Base-by-base conservation (phyloP, 371 early-diverging fungal genomes). In the Rhizomucor pusillus region DNA sequence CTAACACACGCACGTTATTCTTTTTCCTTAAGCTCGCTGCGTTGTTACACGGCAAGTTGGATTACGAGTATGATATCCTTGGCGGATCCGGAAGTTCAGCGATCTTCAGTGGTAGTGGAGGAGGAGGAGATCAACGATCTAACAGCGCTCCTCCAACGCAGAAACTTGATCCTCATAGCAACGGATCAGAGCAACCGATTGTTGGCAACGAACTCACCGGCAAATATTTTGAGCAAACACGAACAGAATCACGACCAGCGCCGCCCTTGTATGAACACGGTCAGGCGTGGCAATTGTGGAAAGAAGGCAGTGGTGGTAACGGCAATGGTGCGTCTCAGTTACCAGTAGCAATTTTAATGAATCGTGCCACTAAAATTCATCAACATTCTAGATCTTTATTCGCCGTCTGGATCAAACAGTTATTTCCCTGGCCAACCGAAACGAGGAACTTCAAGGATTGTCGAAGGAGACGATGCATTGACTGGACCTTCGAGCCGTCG, bases 11-110 rank as follows among this genome's bases (percentile, higher is more conserved):
- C n/a, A 14, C 44, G 29, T 16, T 48, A 24, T 50, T 3, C 37
- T 41, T 47, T 50, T 36, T 34, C 46, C 5, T 19, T 33, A 33
- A 56, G 75, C 54, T 74, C 37, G 75, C 75, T 50, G 75, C 75
- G n/a, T 64, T 74, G 37, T 62, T 74, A 25, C 71, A 71, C 47
- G 75, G 69, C 13, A 69, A 74, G 46, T 20, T 70, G 22, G 74
- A 74, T 36, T 70, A 74, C 53, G 71, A 52, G 19, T 52, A 67
- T 51, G 69, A 72, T 59, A 43, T 66, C 20, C 68, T 66, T 62
- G 47, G 46, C 25, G 34, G 49, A 53, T 6, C 45, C 44, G 50
- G 36, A 20, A 41, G 46, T 35, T 59, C 60, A 43, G 50, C 60
- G 1, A 48, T 56, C 2, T 67, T 29, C 7, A 7, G 29, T 29